Conservation (phyloP, 78 protist genomes). For the Creolimax fragrantissima region DNA sequence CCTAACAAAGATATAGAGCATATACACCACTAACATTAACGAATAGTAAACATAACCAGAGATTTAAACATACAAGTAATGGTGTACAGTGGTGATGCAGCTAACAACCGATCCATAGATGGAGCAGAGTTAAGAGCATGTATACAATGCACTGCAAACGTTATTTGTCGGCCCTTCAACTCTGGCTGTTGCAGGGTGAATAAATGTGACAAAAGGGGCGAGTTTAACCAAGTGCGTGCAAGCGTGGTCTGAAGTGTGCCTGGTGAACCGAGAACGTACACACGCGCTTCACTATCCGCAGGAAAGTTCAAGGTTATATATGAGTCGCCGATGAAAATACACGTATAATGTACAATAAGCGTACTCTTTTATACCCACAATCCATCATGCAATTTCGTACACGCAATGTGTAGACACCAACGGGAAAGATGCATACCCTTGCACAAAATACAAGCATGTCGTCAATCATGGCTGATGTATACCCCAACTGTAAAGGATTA, state of each 20-base stretch:
- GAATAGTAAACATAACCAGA: neutral
- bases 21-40: too few relatives aligned
- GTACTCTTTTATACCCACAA: too few relatives aligned
- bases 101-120: neutral
- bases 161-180: neutral
- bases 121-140: neutral
- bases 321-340: neutral
- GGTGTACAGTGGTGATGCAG: neutral
- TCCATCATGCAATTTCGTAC: too few relatives aligned
- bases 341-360: neutral
- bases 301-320: neutral
- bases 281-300: neutral
- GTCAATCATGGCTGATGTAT: neutral
- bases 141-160: neutral
- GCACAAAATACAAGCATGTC: neutral
- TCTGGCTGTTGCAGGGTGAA: neutral
- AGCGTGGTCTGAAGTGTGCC: neutral
- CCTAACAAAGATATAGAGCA: too few relatives aligned
- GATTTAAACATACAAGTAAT: neutral
- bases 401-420: neutral
- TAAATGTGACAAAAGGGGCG: too few relatives aligned
- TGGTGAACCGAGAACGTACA: neutral
- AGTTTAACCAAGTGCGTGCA: too few relatives aligned
- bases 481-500: neutral
- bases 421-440: neutral